Conservation (phyloP, 768 basidiomycete species). For the Naganishia kalamii region DNA sequence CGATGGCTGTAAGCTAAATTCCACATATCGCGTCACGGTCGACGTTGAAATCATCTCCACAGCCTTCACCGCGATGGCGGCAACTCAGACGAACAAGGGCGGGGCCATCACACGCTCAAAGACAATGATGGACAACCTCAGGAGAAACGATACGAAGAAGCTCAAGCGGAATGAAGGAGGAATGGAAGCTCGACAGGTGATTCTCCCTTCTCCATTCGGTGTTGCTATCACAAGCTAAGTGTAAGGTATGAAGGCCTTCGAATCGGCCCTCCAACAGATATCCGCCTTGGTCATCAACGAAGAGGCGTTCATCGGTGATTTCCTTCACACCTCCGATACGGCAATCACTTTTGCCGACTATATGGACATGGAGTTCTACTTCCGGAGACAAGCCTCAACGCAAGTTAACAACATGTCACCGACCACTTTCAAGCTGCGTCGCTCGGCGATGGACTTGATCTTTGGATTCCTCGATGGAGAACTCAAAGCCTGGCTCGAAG, state of each 20-base stretch:
- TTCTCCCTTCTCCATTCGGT: constrained; percentile 9
- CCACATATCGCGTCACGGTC: background rate
- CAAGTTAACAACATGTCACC: constrained; percentile 56
- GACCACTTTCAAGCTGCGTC: constrained; percentile 69
- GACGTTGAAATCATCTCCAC: background rate
- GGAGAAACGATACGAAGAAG: constrained; percentile 55
- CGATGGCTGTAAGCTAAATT: constrained; percentile 57
- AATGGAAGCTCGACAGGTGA: constrained; percentile 65
- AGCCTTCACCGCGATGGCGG: constrained; percentile 38
- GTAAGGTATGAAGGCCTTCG: background rate
- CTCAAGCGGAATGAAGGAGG: constrained; percentile 58
- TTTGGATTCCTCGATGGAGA: constrained; percentile 86
- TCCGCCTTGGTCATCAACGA: constrained; percentile 65
- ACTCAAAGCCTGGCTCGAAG: constrained; percentile 77
- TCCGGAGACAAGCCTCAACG: constrained; percentile 80
- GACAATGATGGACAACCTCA: constrained; percentile 61
- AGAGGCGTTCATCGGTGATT: constrained; percentile 81
- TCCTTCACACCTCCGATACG: constrained; percentile 82
- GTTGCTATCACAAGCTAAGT: constrained; percentile 15
- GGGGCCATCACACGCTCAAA: constrained; percentile 72
- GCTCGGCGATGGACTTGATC: constrained; percentile 86
- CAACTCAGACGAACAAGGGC: constrained; percentile 46
- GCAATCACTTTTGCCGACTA: constrained; percentile 91
- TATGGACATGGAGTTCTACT: constrained; percentile 87
- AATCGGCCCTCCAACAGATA: constrained; percentile 41